Base-by-base conservation (phyloP, 1,139 yeast species). In the Yamadazyma epiphylla region DNA sequence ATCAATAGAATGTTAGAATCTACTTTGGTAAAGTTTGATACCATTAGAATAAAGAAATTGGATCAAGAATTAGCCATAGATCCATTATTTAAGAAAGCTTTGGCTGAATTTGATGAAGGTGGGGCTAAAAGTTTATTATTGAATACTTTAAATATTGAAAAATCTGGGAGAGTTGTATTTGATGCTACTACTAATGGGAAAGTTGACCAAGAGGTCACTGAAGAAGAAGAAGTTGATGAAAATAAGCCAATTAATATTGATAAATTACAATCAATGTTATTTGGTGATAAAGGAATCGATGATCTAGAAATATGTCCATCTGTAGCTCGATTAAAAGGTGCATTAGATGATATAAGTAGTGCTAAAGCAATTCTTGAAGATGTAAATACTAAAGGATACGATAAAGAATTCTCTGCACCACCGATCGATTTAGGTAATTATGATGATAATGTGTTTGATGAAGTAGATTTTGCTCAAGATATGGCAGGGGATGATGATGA, bases 101-200 rank as follows among this genome's bases (percentile, higher is more conserved):
- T 88, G 26, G 84, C 94, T 0, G 95, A 86, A 36, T 88, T 87
- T 48, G 96, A 88, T 52, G 95, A 88, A 57, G 95, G 96, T 22
- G 96, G 96, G 7, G 87, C 96, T 5, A 84, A 81, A 46, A 83
- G 94, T 30, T 60, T 88, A 34, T 59, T 88, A 29, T 58, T 86
- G 46, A 87, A 86, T 42, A 76, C 87, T 2, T 65, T 88, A 32
- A 61, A 60, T 29, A 66, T 78, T 13, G 82, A 78, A 41, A 36
- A 54, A 3, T 48, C 63, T 1, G 85, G 86, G 0, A 53, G 81
- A 31, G 74, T 80, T n/a, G 70, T 77, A 2, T 77, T 79, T 11
- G 87, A 79, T 45, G 74, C 76, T 6, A 64, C 74, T 1, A 54
- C 71, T 2, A 55, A 48, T 5, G 37, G 39, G 15, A 37, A 50